phyloP scores from a whole-genome alignment of 2,329 filamentous ascomycete species.

The Penicillium sp. region DNA sequence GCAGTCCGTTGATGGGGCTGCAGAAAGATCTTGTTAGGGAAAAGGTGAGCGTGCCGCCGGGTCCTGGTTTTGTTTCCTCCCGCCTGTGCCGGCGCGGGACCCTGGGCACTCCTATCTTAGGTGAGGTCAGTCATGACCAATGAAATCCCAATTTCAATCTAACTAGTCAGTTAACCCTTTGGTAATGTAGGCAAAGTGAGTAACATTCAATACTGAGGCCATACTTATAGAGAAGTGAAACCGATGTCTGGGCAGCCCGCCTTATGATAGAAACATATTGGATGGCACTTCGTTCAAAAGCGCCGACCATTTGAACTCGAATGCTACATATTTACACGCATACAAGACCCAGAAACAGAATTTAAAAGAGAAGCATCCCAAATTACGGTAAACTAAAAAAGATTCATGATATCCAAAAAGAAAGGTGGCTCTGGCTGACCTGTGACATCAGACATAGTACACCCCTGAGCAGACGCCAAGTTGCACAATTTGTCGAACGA shows the following conservation, averaged over 20 bases:
- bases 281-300: too few relatives aligned
- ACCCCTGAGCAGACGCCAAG: not conserved
- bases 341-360: not conserved
- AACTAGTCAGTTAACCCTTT: not conserved
- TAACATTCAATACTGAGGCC: not conserved
- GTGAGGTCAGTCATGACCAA: too few relatives aligned
- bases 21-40: not conserved
- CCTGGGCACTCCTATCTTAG: too few relatives aligned
- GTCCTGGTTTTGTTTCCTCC: too few relatives aligned
- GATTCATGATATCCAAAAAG: constrained; percentile 3
- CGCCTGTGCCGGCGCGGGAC: too few relatives aligned
- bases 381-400: not conserved
- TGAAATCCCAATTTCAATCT: not conserved
- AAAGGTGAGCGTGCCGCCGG: not conserved
- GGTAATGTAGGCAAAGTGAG: not conserved
- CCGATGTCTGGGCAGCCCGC: not conserved
- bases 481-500: not conserved
- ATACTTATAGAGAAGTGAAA: not conserved
- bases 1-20: not conserved
- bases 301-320: not conserved
- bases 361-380: too few relatives aligned
- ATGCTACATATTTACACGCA: not conserved
- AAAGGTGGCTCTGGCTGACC: not conserved
- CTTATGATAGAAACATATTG: not conserved
- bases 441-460: not conserved